These are phyloP conservation scores for Mycena haematopus DNA, from an alignment of 768 basidiomycete genomes.

Conservation along the genomic window DNA sequence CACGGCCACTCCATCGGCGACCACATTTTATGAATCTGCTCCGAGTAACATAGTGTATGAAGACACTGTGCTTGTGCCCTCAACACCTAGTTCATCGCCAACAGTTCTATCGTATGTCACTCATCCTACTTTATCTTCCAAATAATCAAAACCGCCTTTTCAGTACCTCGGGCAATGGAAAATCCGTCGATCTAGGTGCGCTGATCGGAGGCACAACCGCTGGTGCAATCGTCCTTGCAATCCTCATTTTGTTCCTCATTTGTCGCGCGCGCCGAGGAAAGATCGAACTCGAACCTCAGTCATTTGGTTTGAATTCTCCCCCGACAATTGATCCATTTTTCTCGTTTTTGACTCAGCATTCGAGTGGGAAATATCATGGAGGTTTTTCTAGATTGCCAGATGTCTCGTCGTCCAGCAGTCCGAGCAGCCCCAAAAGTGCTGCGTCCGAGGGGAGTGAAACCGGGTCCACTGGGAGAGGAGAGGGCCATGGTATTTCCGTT, in stretches of 20 bases:
- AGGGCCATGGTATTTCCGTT: no score
- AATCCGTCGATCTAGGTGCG: neutral
- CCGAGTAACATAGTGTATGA: neutral
- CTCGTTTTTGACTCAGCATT: neutral
- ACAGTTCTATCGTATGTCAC: neutral
- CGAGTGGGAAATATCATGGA: slow-evolving; percentile 6
- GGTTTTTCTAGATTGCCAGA: no score
- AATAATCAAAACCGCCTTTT: neutral
- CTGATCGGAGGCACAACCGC: slow-evolving; percentile 7
- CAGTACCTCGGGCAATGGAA: neutral
- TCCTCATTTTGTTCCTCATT: neutral
- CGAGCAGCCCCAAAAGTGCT: neutral
- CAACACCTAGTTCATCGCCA: neutral
- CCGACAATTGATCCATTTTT: slow-evolving; percentile 16
- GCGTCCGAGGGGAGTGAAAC: neutral
- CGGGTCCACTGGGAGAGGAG: neutral
- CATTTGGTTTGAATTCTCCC: neutral
- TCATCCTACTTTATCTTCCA: neutral
- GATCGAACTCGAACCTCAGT: neutral
- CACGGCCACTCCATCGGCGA: neutral
- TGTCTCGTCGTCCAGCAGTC: neutral
- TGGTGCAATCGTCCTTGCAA: slow-evolving; percentile 1
- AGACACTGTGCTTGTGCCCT: neutral
- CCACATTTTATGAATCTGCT: neutral
- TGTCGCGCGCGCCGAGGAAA: neutral